phyloP scores from a whole-genome alignment of 139 green algal species.

The Asterochloris erici region DNA sequence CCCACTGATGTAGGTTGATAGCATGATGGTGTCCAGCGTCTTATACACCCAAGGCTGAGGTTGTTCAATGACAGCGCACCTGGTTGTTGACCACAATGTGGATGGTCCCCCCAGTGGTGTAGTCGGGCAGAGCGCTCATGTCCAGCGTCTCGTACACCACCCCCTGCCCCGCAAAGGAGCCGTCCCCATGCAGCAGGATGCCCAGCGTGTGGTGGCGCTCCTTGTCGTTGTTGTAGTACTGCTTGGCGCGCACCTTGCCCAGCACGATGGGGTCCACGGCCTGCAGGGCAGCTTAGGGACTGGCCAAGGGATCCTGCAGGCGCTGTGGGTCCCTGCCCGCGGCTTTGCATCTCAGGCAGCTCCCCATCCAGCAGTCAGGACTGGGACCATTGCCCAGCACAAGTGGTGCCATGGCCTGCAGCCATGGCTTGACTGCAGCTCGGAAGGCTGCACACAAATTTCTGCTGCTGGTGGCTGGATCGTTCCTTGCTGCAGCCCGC shows the following conservation, averaged over 20 bases:
- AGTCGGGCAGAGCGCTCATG: slow-evolving; percentile 91
- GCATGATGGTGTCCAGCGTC: too few species aligned
- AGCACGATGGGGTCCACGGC: slow-evolving; percentile 91
- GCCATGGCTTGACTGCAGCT: too few species aligned
- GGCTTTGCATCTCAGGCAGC: slow-evolving; percentile 80
- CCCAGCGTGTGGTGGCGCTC: slow-evolving; percentile 63
- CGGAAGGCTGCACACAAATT: too few species aligned
- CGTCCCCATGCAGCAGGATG: slow-evolving; percentile 96
- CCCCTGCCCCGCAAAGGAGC: slow-evolving; percentile 92
- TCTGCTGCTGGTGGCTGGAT: too few species aligned
- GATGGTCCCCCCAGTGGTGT: slow-evolving; percentile 90
- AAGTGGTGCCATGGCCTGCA: too few species aligned
- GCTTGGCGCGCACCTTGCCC: slow-evolving; percentile 95
- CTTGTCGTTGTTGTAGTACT: slow-evolving; percentile 80
- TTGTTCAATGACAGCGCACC: slow-evolving; percentile 21
- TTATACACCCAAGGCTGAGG: too few species aligned
- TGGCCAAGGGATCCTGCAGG: neutral
- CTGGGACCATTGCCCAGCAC: too few species aligned
- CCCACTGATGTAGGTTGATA: too few species aligned
- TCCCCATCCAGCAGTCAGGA: too few species aligned
- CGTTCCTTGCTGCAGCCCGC: too few species aligned
- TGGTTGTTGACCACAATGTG: slow-evolving; percentile 99
- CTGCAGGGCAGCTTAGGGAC: slow-evolving; percentile 20
- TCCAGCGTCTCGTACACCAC: slow-evolving; percentile 98
- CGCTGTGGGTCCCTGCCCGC: slow-evolving; percentile 24